Conservation (phyloP, 148 eudicot genomes). For the Gaultheria prostrata region DNA sequence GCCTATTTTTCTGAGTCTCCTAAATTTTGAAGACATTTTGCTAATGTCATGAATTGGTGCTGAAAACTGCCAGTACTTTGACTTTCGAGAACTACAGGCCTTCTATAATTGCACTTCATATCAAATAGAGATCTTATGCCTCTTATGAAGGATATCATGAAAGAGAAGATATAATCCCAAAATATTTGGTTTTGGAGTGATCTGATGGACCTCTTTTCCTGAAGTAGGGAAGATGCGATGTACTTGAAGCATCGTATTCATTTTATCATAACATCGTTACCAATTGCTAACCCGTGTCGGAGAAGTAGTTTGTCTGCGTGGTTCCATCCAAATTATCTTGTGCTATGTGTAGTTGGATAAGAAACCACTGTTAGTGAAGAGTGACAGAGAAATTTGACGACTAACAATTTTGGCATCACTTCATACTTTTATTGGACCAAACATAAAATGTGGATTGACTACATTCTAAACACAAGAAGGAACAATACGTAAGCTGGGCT, state of each 20-base stretch:
- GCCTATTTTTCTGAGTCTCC: background rate
- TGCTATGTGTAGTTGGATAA: too few relatives aligned
- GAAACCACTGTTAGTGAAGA: background rate
- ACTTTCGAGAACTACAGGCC: background rate
- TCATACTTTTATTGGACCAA: background rate
- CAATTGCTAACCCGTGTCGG: background rate
- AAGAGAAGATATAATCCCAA: background rate
- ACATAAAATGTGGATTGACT: too few relatives aligned
- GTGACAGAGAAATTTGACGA: background rate
- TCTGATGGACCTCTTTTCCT: background rate
- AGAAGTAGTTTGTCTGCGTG: background rate
- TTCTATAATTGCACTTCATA: background rate
- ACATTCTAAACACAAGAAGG: too few relatives aligned
- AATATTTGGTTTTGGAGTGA: background rate
- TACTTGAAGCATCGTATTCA: background rate
- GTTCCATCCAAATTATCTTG: background rate
- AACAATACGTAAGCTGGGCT: too few relatives aligned
- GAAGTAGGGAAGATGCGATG: background rate
- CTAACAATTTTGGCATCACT: background rate
- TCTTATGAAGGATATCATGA: background rate
- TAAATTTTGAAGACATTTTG: background rate
- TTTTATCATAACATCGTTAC: background rate
- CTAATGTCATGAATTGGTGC: background rate
- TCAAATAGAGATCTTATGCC: background rate
- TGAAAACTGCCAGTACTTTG: background rate